Base-by-base conservation (phyloP, 306 rosid genomes). In the Sindora glabra region DNA sequence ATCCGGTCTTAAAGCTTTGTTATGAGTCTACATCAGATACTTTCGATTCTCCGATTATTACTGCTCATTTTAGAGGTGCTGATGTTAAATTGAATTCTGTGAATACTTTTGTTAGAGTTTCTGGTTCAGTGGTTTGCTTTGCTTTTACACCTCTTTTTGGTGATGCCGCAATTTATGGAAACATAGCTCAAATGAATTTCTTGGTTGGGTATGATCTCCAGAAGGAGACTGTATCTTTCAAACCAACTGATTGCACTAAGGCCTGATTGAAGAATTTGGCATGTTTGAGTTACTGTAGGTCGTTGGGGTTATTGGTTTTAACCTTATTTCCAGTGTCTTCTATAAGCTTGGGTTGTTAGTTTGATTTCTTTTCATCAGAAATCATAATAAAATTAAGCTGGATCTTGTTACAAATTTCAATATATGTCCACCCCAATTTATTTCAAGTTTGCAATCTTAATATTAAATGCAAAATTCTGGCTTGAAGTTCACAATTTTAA, bases 161-260 rank as follows among this genome's bases (percentile, higher is more conserved):
- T 2, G 1, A 4, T 1, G 0, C 18, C 0, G 22, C 66, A 0
- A 70, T 83, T 3, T 79, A 27, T 17, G 86, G 83, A 1, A 83
- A 74, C 55, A 1, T 83, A 25, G 56, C 73, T 0, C 86, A 83
- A 58, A 19, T 8, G 56, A 65, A 65, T 27, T 77, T 69, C 68
- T 33, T 71, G 64, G 53, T 73, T 3, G 89, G 89, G 0, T 83
- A 79, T 37, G 86, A 79, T 45, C 8, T 14, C 15, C 11, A 13
- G 21, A n/a, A 14, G 4, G 36, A 10, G 7, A 57, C 51, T 0
- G 57, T 82, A 27, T 73, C 86, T 6, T 83, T 83, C 40, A 78
- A 57, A 80, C 74, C 73, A 2, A 15, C 54, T 3, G 55, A 73
- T 21, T 65, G 79, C 14, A 5, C 60, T 10, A 21, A 40, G n/a